Evolutionary conservation across 108 stramenopile species (phyloP).

Genomic region (Nitzschia sp.): DNA sequence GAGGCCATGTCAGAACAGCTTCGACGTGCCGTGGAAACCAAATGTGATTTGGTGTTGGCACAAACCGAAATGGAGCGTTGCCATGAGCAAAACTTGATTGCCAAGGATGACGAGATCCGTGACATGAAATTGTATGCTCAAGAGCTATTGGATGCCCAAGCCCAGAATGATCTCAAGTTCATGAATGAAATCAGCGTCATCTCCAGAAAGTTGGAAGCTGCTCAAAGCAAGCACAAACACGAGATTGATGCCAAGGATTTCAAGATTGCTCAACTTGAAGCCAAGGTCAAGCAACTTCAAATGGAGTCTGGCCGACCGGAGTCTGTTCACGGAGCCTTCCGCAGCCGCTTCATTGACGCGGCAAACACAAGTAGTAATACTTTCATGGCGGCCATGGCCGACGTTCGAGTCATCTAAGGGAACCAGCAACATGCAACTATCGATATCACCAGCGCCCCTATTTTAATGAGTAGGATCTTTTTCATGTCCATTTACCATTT

Average conservation of each 20-base stretch:
- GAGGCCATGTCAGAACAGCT: slow-evolving; percentile 48
- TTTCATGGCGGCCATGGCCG: neutral
- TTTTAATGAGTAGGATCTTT: too few species aligned
- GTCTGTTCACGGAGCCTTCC: slow-evolving; percentile 2
- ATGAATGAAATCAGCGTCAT: slow-evolving; percentile 51
- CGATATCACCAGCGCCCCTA: too few species aligned
- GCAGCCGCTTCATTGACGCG: slow-evolving; percentile 5
- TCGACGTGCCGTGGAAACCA: slow-evolving; percentile 47
- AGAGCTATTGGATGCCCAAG: slow-evolving; percentile 31
- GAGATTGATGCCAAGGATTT: slow-evolving; percentile 37
- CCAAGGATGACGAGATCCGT: slow-evolving; percentile 26
- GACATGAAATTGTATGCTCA: slow-evolving; percentile 26
- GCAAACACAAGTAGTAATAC: neutral
- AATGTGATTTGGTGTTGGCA: slow-evolving; percentile 56
- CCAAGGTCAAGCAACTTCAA: slow-evolving; percentile 24
- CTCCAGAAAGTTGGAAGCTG: slow-evolving; percentile 24
- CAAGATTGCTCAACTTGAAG: slow-evolving; percentile 35
- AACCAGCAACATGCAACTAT: too few species aligned
- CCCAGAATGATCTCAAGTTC: slow-evolving; percentile 38
- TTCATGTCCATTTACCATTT: too few species aligned
- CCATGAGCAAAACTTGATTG: slow-evolving; percentile 36
- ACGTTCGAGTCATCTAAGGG: too few species aligned
- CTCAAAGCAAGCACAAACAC: slow-evolving; percentile 24
- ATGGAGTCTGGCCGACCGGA: slow-evolving; percentile 7
- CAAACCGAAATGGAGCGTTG: slow-evolving; percentile 51